Base-by-base conservation (phyloP, 2,329 filamentous ascomycete species). In the Fusarium multiceps region DNA sequence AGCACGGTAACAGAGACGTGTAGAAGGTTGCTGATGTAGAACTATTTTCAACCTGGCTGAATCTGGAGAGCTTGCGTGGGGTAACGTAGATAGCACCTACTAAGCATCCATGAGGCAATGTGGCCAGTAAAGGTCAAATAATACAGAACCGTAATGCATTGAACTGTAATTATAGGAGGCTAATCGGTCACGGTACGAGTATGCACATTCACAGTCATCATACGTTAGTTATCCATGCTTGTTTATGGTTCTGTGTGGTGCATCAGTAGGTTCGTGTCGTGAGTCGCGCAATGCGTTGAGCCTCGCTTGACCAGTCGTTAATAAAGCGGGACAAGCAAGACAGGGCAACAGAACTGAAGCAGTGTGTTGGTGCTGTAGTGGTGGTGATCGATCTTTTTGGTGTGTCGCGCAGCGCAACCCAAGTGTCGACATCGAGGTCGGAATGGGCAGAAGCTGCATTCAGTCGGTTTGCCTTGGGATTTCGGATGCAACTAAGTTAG, bases 341-440 rank as follows among this genome's bases (percentile, higher is more conserved):
- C 21, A 45, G 28, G 51, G 23, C 34, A 53, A 27, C 37, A 37
- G 20, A 27, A 28, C 45, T 47, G 45, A 47, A 41, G 46, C 12
- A 37, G 32, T 53, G 49, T 42, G 49, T 51, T 28, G 49, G 37
- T 23, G 40, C 27, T 45, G 42, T 54, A 47, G 37, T 41, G 43
- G 60, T 55, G 45, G 47, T 55, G 30, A 54, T 48, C 12, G 30
- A 54, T 48, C 12, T 49, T 49, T 47, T 53, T 43, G 53, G 45
- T 59, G 60, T 66, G 69, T 72, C 66, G 69, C 61, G 57, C 56
- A 63, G 68, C 58, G 61, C 58, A 68, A 71, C 65, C 53, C 37
- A 58, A 21, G 30, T 34, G 55, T 67, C 42, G 37, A 37, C 23
- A 23, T 27, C 8, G 18, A 28, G 60, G 25, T 34, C 68, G 65